Evolutionary conservation across 768 basidiomycete species (phyloP), one percentile per base, ranked within the genome.

Genomic region (Leccinellum rugosiceps): DNA sequence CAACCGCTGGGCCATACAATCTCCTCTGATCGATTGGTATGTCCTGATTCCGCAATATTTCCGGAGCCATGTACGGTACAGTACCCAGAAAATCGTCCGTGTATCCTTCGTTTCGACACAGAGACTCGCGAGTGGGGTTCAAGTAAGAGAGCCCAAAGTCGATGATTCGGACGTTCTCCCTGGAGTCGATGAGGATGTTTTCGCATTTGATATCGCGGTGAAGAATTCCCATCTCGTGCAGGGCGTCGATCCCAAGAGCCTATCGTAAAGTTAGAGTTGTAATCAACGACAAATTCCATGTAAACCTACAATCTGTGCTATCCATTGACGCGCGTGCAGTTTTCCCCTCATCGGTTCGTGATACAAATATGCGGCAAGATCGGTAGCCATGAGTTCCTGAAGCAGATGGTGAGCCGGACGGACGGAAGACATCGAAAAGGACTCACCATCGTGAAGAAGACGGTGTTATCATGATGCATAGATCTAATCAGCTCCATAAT

Each of bases 141-240:
- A 70, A 46, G 32, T 71, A 72, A 5, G 75, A 67, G 9, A 74
- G 68, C 3, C 76, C 79, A 47, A 80, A 77, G 54, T 78, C 79
- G 3, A 73, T 65, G 17, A 80, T 76, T 25, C 74, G 72, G 21
- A 79, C 63, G 35, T 79, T 78, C 50, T 71, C 71, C 4, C 63
- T 65, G 7, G 56, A 59, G 58, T 79, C 78, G 51, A 88, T 74
- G n/a, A 89, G 77, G 44, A 90, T 78, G 58, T 89, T 88, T 72
- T 84, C 83, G 3, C 85, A 79, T 64, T 89, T 88, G 55, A 90
- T 78, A 59, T 88, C 85, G 14, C 86, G 78, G 68, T 88, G 86
- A 31, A 88, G 78, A 53, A 88, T 81, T 44, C 84, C 85, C 67
- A 83, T 78, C 25, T 70, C 70, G 61, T 88, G 86, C 43, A 89